These are phyloP conservation scores for Nothopassalora personata DNA, from an alignment of 2,329 filamentous ascomycete genomes.

Conservation along the genomic window DNA sequence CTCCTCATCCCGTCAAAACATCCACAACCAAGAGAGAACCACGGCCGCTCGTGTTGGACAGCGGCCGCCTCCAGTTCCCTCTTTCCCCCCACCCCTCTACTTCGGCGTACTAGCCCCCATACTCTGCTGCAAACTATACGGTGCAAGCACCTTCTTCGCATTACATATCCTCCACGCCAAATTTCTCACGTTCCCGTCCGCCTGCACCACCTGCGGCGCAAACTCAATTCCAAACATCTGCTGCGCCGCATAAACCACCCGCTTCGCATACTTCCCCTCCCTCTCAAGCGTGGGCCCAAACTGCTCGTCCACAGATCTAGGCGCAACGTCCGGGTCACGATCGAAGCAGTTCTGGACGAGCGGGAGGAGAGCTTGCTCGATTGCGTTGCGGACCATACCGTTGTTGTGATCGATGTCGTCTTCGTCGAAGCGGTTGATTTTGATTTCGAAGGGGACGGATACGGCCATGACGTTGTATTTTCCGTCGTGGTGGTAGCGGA, in stretches of 20 bases:
- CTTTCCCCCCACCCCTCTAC: constrained; percentile 3
- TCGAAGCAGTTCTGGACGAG: constrained; percentile 91
- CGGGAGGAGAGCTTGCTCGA: constrained; percentile 73
- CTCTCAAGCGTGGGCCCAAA: constrained; percentile 83
- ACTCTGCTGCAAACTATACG: constrained; percentile 46
- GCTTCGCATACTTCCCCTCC: constrained; percentile 79
- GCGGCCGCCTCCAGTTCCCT: not conserved
- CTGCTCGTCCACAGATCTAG: constrained; percentile 67
- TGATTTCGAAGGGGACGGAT: constrained; percentile 87
- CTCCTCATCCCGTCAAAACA: not conserved
- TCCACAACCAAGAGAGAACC: not conserved
- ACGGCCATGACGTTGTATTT: constrained; percentile 92
- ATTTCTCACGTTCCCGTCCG: constrained; percentile 85
- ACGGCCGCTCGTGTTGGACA: constrained; percentile 3
- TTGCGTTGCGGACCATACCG: constrained; percentile 59
- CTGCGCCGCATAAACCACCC: constrained; percentile 88
- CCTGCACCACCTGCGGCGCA: constrained; percentile 82
- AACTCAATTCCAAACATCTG: constrained; percentile 98
- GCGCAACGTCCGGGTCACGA: constrained; percentile 83
- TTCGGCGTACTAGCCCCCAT: constrained; percentile 33
- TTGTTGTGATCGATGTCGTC: constrained; percentile 57
- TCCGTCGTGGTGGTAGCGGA: constrained; percentile 92
- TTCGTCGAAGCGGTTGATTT: constrained; percentile 74
- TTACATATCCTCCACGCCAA: constrained; percentile 93
- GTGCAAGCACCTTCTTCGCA: constrained; percentile 79